Base-by-base conservation (phyloP, 257 asterid species). In the Nicotiana benthamiana region DNA sequence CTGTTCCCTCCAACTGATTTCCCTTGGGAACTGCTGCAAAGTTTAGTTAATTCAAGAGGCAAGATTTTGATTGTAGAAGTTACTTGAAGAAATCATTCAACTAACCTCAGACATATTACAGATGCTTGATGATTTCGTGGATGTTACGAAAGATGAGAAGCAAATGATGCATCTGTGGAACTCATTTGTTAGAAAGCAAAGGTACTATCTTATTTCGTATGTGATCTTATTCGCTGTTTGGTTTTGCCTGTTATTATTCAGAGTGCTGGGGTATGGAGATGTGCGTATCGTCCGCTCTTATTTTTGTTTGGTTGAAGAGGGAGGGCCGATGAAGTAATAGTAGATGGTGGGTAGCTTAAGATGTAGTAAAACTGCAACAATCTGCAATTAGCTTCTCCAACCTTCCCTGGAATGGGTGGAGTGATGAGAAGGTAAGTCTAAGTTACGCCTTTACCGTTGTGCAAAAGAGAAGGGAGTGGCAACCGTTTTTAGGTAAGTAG, bases 101-200 rank as follows among this genome's bases (percentile, higher is more conserved):
- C 78, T 72, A 24, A 72, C 60, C 26, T 72, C 7, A 15, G 16
- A 46, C 78, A 72, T 72, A 59, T 85, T 80, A 88, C 93, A 96
- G 99, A 96, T 96, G 98, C 93, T 96, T 79, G 99, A 96, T 84
- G 99, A 96, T 85, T 96, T 96, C 77, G 97, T 96, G 83, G 99
- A 96, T 86, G 99, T 96, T 70, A 90, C 98, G 46, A 92, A 90
- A 83, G 96, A 94, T 83, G 99, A 96, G 88, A 96, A 96, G 88
- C 88, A 88, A 84, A 63, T 96, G 92, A 96, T 96, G 99, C 98
- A 93, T 93, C 94, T 96, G 68, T 96, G 99, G 99, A 96, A 96
- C 88, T 96, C 98, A 77, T 94, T 96, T 79, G 96, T 94, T 61
- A 89, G 99, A 82, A 94, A 92, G 90, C 99, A 96, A 86, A 90